Evolutionary conservation across 768 basidiomycete genomes (phyloP), one percentile per base, ranked within the genome.

Genomic region (Hemileccinum impolitum): DNA sequence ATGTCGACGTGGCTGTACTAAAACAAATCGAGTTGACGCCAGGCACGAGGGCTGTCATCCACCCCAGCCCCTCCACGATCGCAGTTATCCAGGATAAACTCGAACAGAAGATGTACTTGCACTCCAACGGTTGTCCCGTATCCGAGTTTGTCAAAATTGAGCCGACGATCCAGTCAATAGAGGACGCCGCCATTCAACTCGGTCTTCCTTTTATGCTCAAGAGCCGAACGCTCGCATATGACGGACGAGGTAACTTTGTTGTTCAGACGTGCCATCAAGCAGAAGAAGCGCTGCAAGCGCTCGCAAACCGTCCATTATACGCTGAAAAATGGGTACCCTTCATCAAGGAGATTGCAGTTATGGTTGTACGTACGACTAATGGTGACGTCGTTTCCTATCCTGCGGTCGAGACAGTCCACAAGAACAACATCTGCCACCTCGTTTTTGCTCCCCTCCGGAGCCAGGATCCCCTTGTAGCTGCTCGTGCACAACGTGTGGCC

Each of bases 171-270:
- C 73, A 78, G 38, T 73, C 82, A 1, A 71, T 90, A 13, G 66
- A 70, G 28, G 70, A 71, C 14, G 87, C 80, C 3, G 76, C 77
- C 0, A 55, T 74, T 11, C 66, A 64, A 25, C 73, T 97, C 6
- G 93, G 95, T 1, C 72, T 93, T 10, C 94, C 95, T 0, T 70
- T 96, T 41, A 96, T 99, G 94, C 78, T 99, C 52, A 98, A 99
- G 72, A 90, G 87, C 51, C 78, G 91, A n/a, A 95, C 90, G 0
- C 72, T 94, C 48, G 96, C 94, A 0, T 99, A 99, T 65, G 95
- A 98, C 62, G 96, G 96, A 3, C 76, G 92, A 49, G 96, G 96
- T 6, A 99, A 99, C 67, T 93, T 80, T 59, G 84, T 85, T 31
- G 63, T 98, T 25, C 75, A 76, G 17, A 72, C 80, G 15, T 52